Conservation (phyloP, 768 basidiomycete species). For the Agaricus blazei region DNA sequence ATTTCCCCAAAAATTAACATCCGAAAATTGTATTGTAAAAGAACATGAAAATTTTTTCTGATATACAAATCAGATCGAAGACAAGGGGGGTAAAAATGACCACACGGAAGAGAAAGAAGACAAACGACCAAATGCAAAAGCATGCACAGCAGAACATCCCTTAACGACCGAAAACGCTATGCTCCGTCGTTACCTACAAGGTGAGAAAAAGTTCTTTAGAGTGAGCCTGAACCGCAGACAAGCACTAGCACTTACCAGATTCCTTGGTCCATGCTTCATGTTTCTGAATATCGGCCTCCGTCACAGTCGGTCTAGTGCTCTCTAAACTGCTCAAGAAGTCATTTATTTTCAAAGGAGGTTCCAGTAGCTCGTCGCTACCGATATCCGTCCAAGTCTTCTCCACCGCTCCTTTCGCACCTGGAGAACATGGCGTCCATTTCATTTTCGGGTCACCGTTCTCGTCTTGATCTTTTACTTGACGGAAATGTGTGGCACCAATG, state of each 20-base stretch:
- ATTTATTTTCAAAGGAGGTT: constrained; percentile 70
- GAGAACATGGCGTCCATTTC: constrained; percentile 96
- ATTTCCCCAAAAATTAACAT: no score
- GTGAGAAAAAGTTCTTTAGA: not conserved
- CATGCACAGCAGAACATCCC: not conserved
- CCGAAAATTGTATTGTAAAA: no score
- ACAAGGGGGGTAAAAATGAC: not conserved
- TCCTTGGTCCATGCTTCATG: constrained; percentile 85
- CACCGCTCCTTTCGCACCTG: constrained; percentile 78
- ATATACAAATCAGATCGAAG: not conserved
- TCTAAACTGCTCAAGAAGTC: constrained; percentile 84
- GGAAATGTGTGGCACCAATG: constrained; percentile 93
- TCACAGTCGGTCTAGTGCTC: constrained; percentile 83
- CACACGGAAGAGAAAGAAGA: not conserved
- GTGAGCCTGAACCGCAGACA: not conserved
- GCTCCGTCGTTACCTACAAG: constrained; percentile 26
- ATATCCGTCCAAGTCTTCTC: constrained; percentile 92
- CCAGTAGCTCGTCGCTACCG: constrained; percentile 82
- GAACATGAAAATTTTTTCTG: not conserved
- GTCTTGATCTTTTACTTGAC: constrained; percentile 36
- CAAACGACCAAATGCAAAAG: not conserved
- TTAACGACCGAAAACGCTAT: constrained; percentile 8
- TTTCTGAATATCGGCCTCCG: constrained; percentile 76
- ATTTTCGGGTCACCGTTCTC: constrained; percentile 18
- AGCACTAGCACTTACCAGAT: constrained; percentile 49